These are phyloP conservation scores for Colletotrichum sp. DNA, from an alignment of 2,329 filamentous ascomycete genomes.

Conservation along the genomic window DNA sequence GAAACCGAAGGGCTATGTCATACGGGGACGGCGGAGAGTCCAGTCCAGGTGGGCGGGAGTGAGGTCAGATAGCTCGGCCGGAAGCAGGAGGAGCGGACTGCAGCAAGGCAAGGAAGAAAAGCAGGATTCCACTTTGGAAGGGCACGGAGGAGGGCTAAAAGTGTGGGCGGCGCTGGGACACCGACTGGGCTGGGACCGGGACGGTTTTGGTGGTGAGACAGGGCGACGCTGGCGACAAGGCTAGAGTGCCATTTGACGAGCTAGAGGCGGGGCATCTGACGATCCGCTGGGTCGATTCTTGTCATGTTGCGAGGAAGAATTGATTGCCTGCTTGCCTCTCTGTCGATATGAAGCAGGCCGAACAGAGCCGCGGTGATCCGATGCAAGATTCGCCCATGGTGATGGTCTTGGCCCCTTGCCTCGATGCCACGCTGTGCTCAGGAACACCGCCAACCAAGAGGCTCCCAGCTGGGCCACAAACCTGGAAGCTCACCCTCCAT, in stretches of 20 bases:
- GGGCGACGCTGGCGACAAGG: conserved; percentile 27
- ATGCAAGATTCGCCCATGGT: neutral
- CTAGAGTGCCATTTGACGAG: neutral
- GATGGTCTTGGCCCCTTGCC: neutral
- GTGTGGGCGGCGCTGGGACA: neutral
- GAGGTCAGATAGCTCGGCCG: neutral
- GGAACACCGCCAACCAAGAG: neutral
- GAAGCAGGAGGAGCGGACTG: neutral
- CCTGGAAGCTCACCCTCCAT: conserved; percentile 1
- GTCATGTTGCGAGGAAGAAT: neutral
- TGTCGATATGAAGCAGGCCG: neutral
- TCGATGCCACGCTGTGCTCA: neutral
- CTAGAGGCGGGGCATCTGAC: conserved; percentile 16
- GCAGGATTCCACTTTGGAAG: neutral
- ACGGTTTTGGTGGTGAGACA: conserved; percentile 25
- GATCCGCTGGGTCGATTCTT: neutral
- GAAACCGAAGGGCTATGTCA: conserved; percentile 13
- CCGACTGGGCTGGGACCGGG: neutral
- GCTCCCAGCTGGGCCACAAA: neutral
- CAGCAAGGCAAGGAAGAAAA: neutral
- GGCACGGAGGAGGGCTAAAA: neutral
- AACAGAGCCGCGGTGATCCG: neutral
- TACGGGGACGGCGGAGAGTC: neutral
- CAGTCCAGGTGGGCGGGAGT: neutral
- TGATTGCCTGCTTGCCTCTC: neutral